These are phyloP conservation scores for Flaveria trinervia DNA, from an alignment of 129 eudicot genomes.

Conservation along the genomic window DNA sequence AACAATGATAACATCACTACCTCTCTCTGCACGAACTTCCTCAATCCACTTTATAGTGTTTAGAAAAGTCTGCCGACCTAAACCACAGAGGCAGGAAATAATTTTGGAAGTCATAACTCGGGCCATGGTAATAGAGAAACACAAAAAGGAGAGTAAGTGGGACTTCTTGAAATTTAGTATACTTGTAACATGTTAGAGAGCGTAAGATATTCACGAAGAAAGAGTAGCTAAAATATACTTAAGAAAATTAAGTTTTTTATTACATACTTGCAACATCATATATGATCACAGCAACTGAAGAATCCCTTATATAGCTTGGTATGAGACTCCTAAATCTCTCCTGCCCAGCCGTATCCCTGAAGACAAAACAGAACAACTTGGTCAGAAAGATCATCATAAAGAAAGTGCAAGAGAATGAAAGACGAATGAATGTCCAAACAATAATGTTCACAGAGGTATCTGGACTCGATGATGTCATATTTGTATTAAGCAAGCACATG, in stretches of 20 bases:
- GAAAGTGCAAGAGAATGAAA: slow-evolving; percentile 11
- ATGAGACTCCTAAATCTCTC: slow-evolving; percentile 69
- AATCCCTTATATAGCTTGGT: slow-evolving; percentile 61
- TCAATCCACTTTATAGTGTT: slow-evolving; percentile 61
- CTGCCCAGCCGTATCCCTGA: slow-evolving; percentile 72
- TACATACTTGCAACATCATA: slow-evolving; percentile 63
- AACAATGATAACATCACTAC: slow-evolving; percentile 59
- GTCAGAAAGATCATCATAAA: slow-evolving; percentile 7
- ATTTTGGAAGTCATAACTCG: slow-evolving; percentile 8
- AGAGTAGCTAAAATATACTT: neutral
- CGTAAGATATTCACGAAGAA: neutral
- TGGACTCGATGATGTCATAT: slow-evolving; percentile 6
- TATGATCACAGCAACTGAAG: slow-evolving; percentile 64
- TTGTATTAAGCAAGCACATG: neutral
- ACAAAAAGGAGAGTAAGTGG: neutral
- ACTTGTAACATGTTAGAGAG: neutral
- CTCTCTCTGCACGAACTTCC: slow-evolving; percentile 63
- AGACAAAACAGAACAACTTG: neutral
- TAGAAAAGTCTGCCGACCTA: slow-evolving; percentile 56
- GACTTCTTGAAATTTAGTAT: neutral
- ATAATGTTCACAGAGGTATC: neutral
- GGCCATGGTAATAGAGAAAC: slow-evolving; percentile 19
- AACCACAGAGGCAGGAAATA: slow-evolving; percentile 24
- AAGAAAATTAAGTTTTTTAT: neutral
- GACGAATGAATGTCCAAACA: neutral